These are phyloP conservation scores for Hypoxylon sp. DNA, from an alignment of 2,329 filamentous ascomycete genomes.

Conservation along the genomic window DNA sequence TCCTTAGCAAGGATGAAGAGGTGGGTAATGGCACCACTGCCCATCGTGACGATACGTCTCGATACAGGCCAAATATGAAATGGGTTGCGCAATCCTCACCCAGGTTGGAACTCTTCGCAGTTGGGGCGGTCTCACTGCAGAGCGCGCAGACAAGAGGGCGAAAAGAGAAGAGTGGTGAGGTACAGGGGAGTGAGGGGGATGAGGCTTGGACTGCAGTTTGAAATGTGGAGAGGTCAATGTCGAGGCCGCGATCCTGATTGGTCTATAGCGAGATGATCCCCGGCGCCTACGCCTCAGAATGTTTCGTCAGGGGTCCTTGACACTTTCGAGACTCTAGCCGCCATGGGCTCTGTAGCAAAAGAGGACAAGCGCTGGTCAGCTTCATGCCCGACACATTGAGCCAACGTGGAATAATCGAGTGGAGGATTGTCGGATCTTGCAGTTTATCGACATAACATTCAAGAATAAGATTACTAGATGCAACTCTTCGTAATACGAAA, in stretches of 20 bases:
- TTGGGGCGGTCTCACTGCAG: conserved; percentile 7
- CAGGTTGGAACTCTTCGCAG: conserved; percentile 13
- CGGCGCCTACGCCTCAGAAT: conserved; percentile 53
- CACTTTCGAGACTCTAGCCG: conserved; percentile 51
- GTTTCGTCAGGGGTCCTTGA: conserved; percentile 59
- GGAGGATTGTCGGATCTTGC: conserved; percentile 2
- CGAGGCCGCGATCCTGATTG: conserved; percentile 22
- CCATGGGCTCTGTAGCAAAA: conserved; percentile 34
- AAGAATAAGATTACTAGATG: conserved; percentile 1
- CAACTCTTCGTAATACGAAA: neutral
- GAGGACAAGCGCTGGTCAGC: conserved; percentile 32
- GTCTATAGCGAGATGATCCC: conserved; percentile 28
- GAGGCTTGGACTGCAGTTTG: conserved; percentile 42
- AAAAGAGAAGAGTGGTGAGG: conserved; percentile 14
- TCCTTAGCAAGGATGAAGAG: conserved; percentile 37
- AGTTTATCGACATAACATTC: conserved; percentile 13
- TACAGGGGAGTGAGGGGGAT: conserved; percentile 28
- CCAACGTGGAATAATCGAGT: conserved; percentile 2
- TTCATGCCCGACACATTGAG: conserved; percentile 24
- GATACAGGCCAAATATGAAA: conserved; percentile 32
- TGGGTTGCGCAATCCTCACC: conserved; percentile 25
- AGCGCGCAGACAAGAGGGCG: conserved; percentile 4
- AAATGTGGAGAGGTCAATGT: conserved; percentile 33
- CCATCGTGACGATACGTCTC: conserved; percentile 32
- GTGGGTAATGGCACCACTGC: conserved; percentile 58